Evolutionary conservation across 1,284 basidiomycete species (phyloP).

Genomic region (Puccinia novopanici): DNA sequence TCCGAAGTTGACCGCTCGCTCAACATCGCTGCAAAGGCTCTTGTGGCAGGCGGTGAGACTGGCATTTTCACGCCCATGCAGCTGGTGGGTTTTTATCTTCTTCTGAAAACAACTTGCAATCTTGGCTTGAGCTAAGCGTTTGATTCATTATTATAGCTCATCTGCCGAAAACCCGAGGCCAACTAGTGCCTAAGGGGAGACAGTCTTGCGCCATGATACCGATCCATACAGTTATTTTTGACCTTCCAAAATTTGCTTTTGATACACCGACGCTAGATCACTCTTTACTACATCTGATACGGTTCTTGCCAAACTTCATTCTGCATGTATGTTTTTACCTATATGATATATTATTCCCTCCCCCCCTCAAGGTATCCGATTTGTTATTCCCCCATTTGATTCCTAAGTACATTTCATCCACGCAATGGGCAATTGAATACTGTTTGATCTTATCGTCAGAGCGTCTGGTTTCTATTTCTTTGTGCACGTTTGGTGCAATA

Average conservation of each 20-base stretch:
- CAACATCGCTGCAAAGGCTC: constrained; percentile 75
- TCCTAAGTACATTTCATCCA: too few species aligned
- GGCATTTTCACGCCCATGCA: constrained; percentile 68
- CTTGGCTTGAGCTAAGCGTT: background rate
- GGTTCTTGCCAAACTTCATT: constrained; percentile 7
- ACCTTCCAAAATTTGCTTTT: background rate
- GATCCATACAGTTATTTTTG: background rate
- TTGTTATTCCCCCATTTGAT: too few species aligned
- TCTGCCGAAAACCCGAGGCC: constrained; percentile 12
- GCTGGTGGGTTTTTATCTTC: constrained; percentile 49
- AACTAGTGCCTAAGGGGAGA: background rate
- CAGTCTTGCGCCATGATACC: background rate
- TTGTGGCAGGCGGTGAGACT: constrained; percentile 80
- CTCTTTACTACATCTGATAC: constrained; percentile 5
- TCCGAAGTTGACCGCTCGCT: constrained; percentile 85
- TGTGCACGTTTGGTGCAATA: too few species aligned
- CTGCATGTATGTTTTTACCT: background rate
- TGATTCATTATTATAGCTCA: constrained; percentile 3
- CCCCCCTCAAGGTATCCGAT: too few species aligned
- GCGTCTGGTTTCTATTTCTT: too few species aligned
- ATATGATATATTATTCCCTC: background rate
- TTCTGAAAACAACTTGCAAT: background rate
- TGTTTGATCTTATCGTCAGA: too few species aligned
- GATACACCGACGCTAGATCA: background rate
- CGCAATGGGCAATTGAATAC: too few species aligned